Evolutionary conservation across 2,329 filamentous ascomycete species (phyloP), one percentile per base, ranked within the genome.

Genomic region (Fonsecaea pedrosoi): DNA sequence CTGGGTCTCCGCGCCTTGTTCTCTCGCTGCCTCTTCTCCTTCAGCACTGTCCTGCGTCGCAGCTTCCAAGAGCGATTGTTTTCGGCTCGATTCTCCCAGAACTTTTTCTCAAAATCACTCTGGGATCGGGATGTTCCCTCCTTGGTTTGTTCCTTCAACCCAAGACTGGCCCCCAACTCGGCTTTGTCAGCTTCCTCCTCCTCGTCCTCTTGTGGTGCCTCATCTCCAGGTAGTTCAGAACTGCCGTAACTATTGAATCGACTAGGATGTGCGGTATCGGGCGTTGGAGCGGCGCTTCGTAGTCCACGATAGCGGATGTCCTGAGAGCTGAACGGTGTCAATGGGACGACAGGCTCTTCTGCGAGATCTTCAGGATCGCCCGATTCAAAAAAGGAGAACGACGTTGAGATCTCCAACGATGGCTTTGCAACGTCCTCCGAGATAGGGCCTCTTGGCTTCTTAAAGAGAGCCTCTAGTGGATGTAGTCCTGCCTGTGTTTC

Each of bases 201-300:
- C 5, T 66, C 63, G 15, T 73, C 72, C 40, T 72, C 74, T 42
- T 77, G 74, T n/a, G 73, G 68, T 21, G 64, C 66, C 55, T 69
- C 70, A 54, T 73, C 69, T 25, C 59, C 65, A 35, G 64, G 56
- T 8, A 66, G 55, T 18, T 62, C 67, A 5, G 68, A 57, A 55
- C 67, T 70, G 56, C 66, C 67, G 62, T 71, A 72, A 62, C 70
- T 71, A 32, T 70, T 71, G 59, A 72, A 73, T 10, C 75, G 77
- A 62, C 70, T 88, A 1, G 91, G 88, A 67, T 93, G 88, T 1
- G 92, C 92, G 0, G 95, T 98, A 75, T 99, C 95, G 0, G 95
- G 95, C 0, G 95, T 99, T 0, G 95, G 95, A 2, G 95, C 95
- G 5, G 93, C 93, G 76, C 93, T 97, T 64, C 95, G 86, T n/a